Conservation (phyloP, 345 rosid genomes). For the Brassica incana region DNA sequence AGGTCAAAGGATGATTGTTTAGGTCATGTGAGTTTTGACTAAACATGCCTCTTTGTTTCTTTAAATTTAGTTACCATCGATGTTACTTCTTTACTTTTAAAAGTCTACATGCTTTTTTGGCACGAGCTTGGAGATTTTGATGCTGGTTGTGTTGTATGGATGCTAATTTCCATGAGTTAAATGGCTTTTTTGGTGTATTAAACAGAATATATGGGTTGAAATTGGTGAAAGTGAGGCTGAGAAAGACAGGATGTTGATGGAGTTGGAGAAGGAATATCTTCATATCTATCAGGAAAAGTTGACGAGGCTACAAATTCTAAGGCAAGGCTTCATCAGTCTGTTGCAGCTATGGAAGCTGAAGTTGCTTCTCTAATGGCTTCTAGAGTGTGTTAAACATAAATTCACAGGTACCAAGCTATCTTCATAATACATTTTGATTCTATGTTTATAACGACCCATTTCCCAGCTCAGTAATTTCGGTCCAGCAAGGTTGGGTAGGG, state of each 20-base stretch:
- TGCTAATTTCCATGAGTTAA: constrained; percentile 3
- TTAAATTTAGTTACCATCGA: background rate
- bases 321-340: constrained; percentile 87
- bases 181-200: constrained; percentile 1
- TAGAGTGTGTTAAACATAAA: constrained; percentile 72
- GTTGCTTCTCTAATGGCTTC: constrained; percentile 87
- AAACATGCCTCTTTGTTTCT: constrained; percentile 16
- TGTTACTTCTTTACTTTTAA: too few relatives aligned
- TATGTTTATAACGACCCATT: too few relatives aligned
- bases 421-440: background rate
- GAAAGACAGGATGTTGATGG: constrained; percentile 78
- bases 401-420: constrained; percentile 51
- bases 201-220: constrained; percentile 97
- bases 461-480: too few relatives aligned
- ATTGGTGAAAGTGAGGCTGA: constrained; percentile 89
- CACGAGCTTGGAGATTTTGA: too few relatives aligned
- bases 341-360: constrained; percentile 94
- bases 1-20: constrained; percentile 21
- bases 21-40: constrained; percentile 31
- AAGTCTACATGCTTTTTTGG: too few relatives aligned
- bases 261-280: constrained; percentile 88
- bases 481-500: too few relatives aligned
- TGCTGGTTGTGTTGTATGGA: background rate
- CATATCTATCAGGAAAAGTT: constrained; percentile 86
- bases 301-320: constrained; percentile 92